Base-by-base conservation (phyloP, 2,329 filamentous ascomycete species). In the Aspergillus neoniger region DNA sequence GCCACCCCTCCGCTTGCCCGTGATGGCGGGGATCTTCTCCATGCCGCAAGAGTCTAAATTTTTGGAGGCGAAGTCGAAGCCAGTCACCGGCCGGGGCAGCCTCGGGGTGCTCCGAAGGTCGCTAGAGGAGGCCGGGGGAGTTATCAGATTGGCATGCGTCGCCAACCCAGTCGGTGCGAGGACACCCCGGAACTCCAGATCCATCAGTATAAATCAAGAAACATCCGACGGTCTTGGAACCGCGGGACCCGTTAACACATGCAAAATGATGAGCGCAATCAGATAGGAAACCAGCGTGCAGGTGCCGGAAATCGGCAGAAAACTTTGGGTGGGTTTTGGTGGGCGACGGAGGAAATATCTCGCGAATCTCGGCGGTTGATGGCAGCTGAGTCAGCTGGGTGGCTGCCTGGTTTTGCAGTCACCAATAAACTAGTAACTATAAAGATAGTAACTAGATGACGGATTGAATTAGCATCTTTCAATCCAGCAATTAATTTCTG, bases 1-100 rank as follows among this genome's bases (percentile, higher is more conserved):
- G 28, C 75, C 75, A 59, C 75, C 75, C 65, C 75, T 71, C 65
- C 75, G 74, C 63, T 77, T 77, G 62, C 73, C 80, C 73, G 87
- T 85, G 64, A 80, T 72, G 61, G 79, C 78, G 65, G 72, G 72
- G 57, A 72, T 68, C 68, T 75, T 77, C 64, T 74, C 72, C 70
- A 77, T 76, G 63, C 75, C 73, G 66, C 71, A 67, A 64, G 70
- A 68, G 63, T 73, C 75, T 58, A 72, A 70, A 55, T 63, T 70
- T 61, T 70, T 72, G 59, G 68, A 64, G 56, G 72, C 67, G 60
- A 72, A 69, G 63, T 73, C 67, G 54, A 71, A 69, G 51, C 59
- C 66, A 65, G 72, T 62, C 59, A 67, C 60, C 60, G 73, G 71
- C 65, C 68, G 71, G 64, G 72, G 67, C 52, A 74, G 61, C 61